Percentiles rank a stretch among this genome's conserved stretches.
These are phyloP conservation scores for Hondaea fermentalgiana DNA, from an alignment of 108 stramenopile species.

Conservation along the genomic window DNA sequence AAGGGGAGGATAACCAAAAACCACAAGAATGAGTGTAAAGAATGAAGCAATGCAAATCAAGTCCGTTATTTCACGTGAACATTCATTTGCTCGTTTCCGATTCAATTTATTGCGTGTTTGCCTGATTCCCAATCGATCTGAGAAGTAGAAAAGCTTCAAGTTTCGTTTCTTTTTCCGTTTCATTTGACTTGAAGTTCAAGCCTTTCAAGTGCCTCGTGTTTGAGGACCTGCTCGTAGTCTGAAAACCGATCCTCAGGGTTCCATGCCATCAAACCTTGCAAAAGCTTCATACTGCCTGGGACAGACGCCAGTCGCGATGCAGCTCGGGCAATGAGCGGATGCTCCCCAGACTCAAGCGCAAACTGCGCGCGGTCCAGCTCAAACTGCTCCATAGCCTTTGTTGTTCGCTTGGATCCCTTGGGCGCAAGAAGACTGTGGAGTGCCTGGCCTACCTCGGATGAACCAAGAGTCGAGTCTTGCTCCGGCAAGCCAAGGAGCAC, in stretches of 20 bases:
- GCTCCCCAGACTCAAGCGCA: neutral
- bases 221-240: neutral
- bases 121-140: too few species aligned
- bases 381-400: neutral
- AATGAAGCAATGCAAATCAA: too few species aligned
- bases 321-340: neutral
- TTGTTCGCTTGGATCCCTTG: neutral
- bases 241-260: neutral
- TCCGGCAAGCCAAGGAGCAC: slow-evolving; percentile 50
- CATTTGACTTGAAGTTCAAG: too few species aligned
- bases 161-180: too few species aligned
- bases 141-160: too few species aligned
- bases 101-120: too few species aligned
- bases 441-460: neutral
- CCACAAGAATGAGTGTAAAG: too few species aligned
- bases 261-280: neutral
- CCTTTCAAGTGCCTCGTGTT: neutral
- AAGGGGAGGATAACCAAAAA: too few species aligned
- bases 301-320: neutral
- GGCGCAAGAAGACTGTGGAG: neutral
- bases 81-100: too few species aligned
- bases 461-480: neutral
- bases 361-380: neutral
- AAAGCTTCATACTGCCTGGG: neutral
- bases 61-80: too few species aligned